Conservation (phyloP, 2,329 filamentous ascomycete species). For the Paramyrothecium roridum region DNA sequence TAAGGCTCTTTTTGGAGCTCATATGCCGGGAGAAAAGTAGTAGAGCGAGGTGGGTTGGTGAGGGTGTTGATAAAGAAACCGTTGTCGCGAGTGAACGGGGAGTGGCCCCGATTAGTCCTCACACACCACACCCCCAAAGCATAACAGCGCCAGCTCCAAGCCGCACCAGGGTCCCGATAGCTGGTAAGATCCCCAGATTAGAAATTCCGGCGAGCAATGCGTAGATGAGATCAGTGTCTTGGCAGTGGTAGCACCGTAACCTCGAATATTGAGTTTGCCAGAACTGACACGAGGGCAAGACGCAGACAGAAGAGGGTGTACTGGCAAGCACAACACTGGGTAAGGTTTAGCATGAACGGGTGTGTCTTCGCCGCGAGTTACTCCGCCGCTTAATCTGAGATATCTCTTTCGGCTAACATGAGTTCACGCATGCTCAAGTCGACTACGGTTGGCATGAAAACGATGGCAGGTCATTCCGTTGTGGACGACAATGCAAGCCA, state of each 20-base stretch:
- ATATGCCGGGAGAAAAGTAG: not conserved
- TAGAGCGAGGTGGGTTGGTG: not conserved
- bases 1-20: not conserved
- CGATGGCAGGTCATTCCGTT: not conserved
- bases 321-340: not conserved
- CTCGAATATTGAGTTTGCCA: not conserved
- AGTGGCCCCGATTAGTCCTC: not conserved
- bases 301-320: not conserved
- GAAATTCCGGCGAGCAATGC: not conserved
- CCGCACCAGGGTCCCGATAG: constrained; percentile 1
- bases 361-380: not conserved
- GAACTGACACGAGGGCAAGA: not conserved
- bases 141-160: not conserved
- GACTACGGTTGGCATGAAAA: not conserved
- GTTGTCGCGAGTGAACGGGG: not conserved
- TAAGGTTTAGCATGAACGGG: not conserved
- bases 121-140: not conserved
- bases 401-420: not conserved
- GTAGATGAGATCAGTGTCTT: not conserved
- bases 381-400: not conserved
- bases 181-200: not conserved
- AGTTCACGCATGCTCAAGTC: not conserved
- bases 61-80: not conserved
- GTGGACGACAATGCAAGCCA: not conserved
- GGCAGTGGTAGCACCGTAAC: not conserved